Evolutionary conservation across 805 yeast genomes (phyloP).

Genomic region (Candida namnaoensis): DNA sequence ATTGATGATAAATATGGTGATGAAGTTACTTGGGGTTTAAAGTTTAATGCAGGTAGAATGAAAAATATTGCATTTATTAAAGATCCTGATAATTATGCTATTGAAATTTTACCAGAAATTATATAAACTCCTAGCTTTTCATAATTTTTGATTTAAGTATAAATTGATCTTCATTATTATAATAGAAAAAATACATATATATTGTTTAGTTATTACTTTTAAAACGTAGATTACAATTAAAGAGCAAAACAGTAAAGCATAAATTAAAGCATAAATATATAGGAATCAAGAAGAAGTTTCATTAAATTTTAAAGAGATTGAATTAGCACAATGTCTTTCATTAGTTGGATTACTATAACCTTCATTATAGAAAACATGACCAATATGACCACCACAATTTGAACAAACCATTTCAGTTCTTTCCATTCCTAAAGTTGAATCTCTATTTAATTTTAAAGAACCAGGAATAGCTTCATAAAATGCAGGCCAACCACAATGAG

Average conservation of each 20-base stretch:
- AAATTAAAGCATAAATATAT: too few relatives aligned
- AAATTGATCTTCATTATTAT: too few relatives aligned
- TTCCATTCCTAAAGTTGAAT: slow-evolving; percentile 63
- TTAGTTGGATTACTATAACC: slow-evolving; percentile 80
- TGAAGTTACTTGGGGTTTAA: slow-evolving; percentile 49
- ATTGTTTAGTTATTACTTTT: too few relatives aligned
- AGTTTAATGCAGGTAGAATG: slow-evolving; percentile 46
- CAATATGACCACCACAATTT: slow-evolving; percentile 88
- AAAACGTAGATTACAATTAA: too few relatives aligned
- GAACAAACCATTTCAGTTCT: slow-evolving; percentile 87
- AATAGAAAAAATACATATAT: too few relatives aligned
- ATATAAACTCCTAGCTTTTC: too few relatives aligned
- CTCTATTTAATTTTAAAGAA: slow-evolving; percentile 53
- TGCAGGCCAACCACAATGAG: slow-evolving; percentile 98
- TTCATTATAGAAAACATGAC: slow-evolving; percentile 92
- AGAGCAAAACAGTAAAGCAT: too few relatives aligned
- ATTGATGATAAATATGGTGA: slow-evolving; percentile 37
- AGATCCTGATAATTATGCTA: slow-evolving; percentile 88
- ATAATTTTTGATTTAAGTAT: too few relatives aligned
- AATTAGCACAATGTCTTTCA: slow-evolving; percentile 92
- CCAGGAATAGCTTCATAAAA: slow-evolving; percentile 87
- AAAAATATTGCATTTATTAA: slow-evolving; percentile 61
- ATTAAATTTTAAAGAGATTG: slow-evolving; percentile 64
- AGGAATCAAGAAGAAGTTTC: too few relatives aligned
- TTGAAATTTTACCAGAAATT: slow-evolving; percentile 56